A percentile compares a stretch with the other conserved stretches of the same genome.
Conservation (phyloP, 768 basidiomycete genomes). For the Naganishia friedmannii region DNA sequence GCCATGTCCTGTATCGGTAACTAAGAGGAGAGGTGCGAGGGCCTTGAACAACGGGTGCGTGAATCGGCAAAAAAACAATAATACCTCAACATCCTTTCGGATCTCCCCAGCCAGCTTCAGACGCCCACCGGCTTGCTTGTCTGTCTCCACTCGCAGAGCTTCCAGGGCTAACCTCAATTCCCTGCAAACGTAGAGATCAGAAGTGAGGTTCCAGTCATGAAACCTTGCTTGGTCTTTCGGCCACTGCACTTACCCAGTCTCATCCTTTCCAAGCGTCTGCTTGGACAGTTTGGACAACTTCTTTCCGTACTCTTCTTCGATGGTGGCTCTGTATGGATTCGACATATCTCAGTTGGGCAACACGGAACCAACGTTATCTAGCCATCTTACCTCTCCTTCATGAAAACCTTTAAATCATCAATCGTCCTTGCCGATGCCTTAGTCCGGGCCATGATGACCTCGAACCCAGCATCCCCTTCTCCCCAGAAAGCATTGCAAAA, state of each 20-base stretch:
- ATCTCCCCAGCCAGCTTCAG: slow-evolving; percentile 70
- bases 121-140: slow-evolving; percentile 73
- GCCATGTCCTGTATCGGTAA: slow-evolving; percentile 21
- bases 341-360: not conserved
- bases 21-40: not conserved
- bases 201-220: not conserved
- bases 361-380: not conserved
- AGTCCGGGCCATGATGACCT: slow-evolving; percentile 82
- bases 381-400: slow-evolving; percentile 82
- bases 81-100: slow-evolving; percentile 68
- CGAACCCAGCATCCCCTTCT: slow-evolving; percentile 75
- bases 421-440: slow-evolving; percentile 77
- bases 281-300: slow-evolving; percentile 75
- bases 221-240: not conserved
- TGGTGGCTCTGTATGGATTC: slow-evolving; percentile 63
- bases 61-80: slow-evolving; percentile 52
- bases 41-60: not conserved
- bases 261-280: slow-evolving; percentile 73
- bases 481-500: slow-evolving; percentile 99
- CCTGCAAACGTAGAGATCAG: slow-evolving; percentile 53
- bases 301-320: slow-evolving; percentile 95
- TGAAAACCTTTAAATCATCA: slow-evolving; percentile 81
- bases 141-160: slow-evolving; percentile 76
- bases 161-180: slow-evolving; percentile 79
- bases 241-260: slow-evolving; percentile 72